phyloP scores from a whole-genome alignment of 2,329 filamentous ascomycete species.

The Monosporascus sp. region DNA sequence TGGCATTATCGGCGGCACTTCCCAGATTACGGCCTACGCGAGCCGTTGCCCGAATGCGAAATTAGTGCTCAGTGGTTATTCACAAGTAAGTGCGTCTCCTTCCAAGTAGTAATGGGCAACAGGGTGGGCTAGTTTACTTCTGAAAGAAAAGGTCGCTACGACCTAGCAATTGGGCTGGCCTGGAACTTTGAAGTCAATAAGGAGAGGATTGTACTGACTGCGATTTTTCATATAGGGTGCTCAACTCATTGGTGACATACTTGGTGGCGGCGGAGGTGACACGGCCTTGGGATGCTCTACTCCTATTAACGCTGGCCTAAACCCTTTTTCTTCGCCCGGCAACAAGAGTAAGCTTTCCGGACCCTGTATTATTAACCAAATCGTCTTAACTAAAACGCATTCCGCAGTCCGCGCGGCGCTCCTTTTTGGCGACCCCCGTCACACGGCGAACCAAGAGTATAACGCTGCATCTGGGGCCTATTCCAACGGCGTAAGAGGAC shows the following conservation, averaged over 20 bases:
- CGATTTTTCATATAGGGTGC: slow-evolving; percentile 22
- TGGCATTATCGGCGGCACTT: slow-evolving; percentile 15
- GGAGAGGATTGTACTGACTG: too few relatives aligned
- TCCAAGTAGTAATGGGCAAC: too few relatives aligned
- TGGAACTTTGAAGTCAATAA: too few relatives aligned
- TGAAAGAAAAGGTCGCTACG: too few relatives aligned
- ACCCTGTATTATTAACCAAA: neutral
- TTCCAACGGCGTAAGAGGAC: slow-evolving; percentile 4
- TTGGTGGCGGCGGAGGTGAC: slow-evolving; percentile 28
- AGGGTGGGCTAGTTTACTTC: too few relatives aligned
- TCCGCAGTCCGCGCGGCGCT: slow-evolving; percentile 26
- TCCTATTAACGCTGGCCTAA: slow-evolving; percentile 17
- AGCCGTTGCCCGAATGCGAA: slow-evolving; percentile 20
- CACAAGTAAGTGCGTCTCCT: slow-evolving; percentile 13
- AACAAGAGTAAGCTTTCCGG: slow-evolving; percentile 25
- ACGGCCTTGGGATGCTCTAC: slow-evolving; percentile 27
- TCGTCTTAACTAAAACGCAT: neutral
- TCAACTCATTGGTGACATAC: slow-evolving; percentile 31
- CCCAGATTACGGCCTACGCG: slow-evolving; percentile 20
- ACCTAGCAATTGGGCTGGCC: too few relatives aligned
- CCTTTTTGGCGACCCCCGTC: slow-evolving; percentile 28
- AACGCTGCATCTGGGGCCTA: slow-evolving; percentile 24
- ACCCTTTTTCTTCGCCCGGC: slow-evolving; percentile 21
- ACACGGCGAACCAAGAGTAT: slow-evolving; percentile 29
- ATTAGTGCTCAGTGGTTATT: slow-evolving; percentile 25